Conservation (phyloP, 2,329 filamentous ascomycete species). For the Neophaeococcomyces aloes region DNA sequence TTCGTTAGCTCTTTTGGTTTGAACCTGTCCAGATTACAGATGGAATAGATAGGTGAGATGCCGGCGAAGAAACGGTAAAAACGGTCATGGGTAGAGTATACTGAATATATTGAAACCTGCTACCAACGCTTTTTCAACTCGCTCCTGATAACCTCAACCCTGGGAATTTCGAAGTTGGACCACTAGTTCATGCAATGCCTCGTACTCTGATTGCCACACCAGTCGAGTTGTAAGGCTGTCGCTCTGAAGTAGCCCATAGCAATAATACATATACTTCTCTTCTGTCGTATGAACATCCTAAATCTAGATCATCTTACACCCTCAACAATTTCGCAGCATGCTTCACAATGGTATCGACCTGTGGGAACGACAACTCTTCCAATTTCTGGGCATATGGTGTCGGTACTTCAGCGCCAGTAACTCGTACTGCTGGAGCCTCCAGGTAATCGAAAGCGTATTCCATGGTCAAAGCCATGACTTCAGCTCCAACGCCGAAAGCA, state of each 20-base stretch:
- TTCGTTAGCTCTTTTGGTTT: too few species aligned
- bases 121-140: conserved; percentile 7
- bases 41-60: neutral
- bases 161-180: neutral
- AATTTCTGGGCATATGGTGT: conserved; percentile 89
- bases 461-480: conserved; percentile 89
- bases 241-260: neutral
- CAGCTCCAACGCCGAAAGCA: conserved; percentile 80
- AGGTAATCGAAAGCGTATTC: conserved; percentile 99
- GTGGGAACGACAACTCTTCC: conserved; percentile 92
- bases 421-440: conserved; percentile 80
- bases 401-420: conserved; percentile 94
- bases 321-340: conserved; percentile 83
- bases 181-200: neutral
- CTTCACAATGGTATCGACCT: conserved; percentile 73
- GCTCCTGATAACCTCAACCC: neutral
- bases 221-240: neutral
- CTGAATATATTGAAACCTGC: neutral
- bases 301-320: conserved; percentile 43
- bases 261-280: neutral
- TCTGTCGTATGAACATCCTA: neutral
- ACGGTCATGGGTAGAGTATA: neutral
- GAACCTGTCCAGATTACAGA: neutral
- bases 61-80: neutral
- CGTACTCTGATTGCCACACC: neutral